Conservation (phyloP, 805 yeast species). For the Danielia oregonensis region DNA sequence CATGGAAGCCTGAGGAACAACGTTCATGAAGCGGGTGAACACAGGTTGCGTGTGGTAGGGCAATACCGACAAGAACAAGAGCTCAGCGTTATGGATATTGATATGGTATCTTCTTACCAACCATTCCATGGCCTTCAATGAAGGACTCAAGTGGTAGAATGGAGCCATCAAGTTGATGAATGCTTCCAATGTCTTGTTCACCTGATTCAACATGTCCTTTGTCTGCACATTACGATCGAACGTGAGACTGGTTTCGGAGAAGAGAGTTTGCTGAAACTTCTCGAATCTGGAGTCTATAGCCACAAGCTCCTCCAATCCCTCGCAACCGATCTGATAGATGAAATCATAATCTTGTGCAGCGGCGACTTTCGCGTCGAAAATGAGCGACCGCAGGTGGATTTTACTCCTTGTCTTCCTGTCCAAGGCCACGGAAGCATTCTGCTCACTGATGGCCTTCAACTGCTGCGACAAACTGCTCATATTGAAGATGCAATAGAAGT, state of each 20-base stretch:
- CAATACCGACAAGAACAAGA: slow-evolving; percentile 63
- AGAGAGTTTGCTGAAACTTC: slow-evolving; percentile 66
- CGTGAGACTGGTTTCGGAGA: slow-evolving; percentile 74
- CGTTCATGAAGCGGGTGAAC: slow-evolving; percentile 72
- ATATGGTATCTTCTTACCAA: slow-evolving; percentile 85
- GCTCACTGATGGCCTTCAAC: slow-evolving; percentile 63
- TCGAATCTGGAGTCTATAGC: slow-evolving; percentile 72
- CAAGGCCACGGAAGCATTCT: slow-evolving; percentile 66
- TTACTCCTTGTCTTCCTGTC: slow-evolving; percentile 86
- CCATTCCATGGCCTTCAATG: slow-evolving; percentile 90
- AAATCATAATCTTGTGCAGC: slow-evolving; percentile 92
- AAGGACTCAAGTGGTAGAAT: slow-evolving; percentile 68
- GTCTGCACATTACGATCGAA: slow-evolving; percentile 83
- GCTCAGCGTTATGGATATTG: slow-evolving; percentile 76
- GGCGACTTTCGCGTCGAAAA: slow-evolving; percentile 83
- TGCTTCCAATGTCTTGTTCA: slow-evolving; percentile 70
- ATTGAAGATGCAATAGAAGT: too few relatives aligned
- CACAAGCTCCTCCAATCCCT: slow-evolving; percentile 71
- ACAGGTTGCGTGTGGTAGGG: slow-evolving; percentile 77
- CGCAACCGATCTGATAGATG: slow-evolving; percentile 65
- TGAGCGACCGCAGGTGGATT: slow-evolving; percentile 82
- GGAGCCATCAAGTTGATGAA: slow-evolving; percentile 75
- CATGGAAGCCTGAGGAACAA: slow-evolving; percentile 52
- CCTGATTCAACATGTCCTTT: slow-evolving; percentile 67
- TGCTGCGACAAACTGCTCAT: slow-evolving; percentile 75